Percentiles rank a stretch among this genome's conserved stretches.
Conservation (phyloP, 228 moss, liverwort and hornwort genomes). For the Sphagnum fallax region DNA sequence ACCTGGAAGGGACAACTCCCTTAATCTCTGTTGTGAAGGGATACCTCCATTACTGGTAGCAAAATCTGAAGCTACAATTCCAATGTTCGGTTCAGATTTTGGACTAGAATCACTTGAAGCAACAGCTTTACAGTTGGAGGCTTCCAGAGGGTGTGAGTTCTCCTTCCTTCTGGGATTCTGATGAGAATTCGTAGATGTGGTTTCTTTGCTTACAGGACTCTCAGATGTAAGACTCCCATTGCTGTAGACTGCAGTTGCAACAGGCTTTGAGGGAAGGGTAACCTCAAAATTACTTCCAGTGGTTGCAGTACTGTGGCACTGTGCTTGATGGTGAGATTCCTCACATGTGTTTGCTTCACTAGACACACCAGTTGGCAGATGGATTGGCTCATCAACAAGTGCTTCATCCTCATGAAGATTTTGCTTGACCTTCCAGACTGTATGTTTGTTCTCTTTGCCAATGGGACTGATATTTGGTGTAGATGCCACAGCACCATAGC, state of each 20-base stretch:
- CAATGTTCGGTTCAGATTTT: constrained; percentile 3
- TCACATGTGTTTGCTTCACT: background rate
- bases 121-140: background rate
- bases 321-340: background rate
- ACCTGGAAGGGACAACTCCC: background rate
- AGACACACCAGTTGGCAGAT: constrained; percentile 5
- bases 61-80: background rate
- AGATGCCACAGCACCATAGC: constrained; percentile 1
- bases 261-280: background rate
- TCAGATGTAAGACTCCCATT: background rate
- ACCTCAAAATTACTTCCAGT: background rate
- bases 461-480: constrained; percentile 1
- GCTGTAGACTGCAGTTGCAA: constrained; percentile 1
- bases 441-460: constrained; percentile 21
- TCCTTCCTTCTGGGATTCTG: background rate
- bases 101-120: background rate
- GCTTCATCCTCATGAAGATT: constrained; percentile 9
- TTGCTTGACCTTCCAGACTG: constrained; percentile 20
- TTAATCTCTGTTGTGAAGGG: background rate
- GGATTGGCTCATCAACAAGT: constrained; percentile 7
- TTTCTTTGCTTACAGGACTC: background rate
- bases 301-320: background rate
- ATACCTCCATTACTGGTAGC: background rate
- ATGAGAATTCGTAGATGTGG: background rate
- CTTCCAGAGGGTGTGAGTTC: background rate